Percentiles rank a stretch among this genome's conserved stretches.
phyloP scores from a whole-genome alignment of 2,329 filamentous ascomycete species.

The Aspergillus neoniger region DNA sequence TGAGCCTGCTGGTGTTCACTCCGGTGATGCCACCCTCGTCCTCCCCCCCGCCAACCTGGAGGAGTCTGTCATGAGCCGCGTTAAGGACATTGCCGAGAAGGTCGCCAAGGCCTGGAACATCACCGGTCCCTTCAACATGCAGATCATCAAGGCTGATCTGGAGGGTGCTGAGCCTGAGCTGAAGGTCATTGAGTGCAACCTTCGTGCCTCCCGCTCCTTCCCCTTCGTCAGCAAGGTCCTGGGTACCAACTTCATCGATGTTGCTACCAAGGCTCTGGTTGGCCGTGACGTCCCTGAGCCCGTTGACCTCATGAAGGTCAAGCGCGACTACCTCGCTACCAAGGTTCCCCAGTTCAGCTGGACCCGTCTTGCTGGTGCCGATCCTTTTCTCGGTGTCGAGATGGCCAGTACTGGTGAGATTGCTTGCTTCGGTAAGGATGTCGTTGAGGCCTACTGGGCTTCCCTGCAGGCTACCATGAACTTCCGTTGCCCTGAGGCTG shows the following conservation, averaged over 20 bases:
- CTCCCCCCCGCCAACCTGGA: conserved; percentile 84
- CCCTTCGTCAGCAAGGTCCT: conserved; percentile 98
- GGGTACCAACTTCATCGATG: conserved; percentile 93
- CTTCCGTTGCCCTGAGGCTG: conserved; percentile 93
- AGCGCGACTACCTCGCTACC: conserved; percentile 90
- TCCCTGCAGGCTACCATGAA: conserved; percentile 98
- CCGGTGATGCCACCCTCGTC: conserved; percentile 91
- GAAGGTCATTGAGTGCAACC: conserved; percentile 98
- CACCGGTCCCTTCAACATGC: conserved; percentile 99
- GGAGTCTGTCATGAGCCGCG: conserved; percentile 72
- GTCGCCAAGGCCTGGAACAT: conserved; percentile 97
- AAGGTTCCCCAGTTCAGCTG: conserved; percentile 99
- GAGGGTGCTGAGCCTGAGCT: conserved; percentile 74
- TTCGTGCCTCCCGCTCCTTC: conserved; percentile 95
- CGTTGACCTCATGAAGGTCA: conserved; percentile 81
- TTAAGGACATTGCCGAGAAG: conserved; percentile 95
- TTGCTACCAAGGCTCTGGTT: conserved; percentile 88
- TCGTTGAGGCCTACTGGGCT: conserved; percentile 97
- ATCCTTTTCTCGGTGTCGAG: conserved; percentile 96
- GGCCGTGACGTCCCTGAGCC: conserved; percentile 82
- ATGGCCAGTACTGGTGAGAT: conserved; percentile 98
- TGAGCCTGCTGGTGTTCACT: conserved; percentile 96
- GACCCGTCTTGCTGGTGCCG: conserved; percentile 95
- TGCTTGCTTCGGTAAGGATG: conserved; percentile 95
- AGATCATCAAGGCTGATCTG: conserved; percentile 90